Conservation (phyloP, 495 filamentous ascomycete genomes). For the Tuber borchii region DNA sequence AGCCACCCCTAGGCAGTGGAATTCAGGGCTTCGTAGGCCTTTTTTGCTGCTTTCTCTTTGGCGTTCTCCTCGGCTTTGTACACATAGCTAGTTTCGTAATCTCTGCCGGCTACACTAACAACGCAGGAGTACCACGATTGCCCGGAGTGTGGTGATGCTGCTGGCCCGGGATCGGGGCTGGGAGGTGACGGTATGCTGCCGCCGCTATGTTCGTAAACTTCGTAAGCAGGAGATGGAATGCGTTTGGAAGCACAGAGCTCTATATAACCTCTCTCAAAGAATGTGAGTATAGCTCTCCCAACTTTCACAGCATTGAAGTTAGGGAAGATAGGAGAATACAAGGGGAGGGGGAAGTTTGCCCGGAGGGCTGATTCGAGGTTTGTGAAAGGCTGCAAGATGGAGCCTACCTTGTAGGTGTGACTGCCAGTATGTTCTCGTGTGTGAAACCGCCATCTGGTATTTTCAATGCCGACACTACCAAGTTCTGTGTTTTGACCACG, state of each 20-base stretch:
- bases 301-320: constrained; percentile 15
- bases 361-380: constrained; percentile 15
- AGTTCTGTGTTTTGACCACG: constrained; percentile 31
- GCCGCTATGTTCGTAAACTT: constrained; percentile 41
- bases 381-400: constrained; percentile 33
- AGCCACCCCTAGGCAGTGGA: constrained; percentile 19
- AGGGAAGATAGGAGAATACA: constrained; percentile 16
- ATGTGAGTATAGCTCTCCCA: constrained; percentile 26
- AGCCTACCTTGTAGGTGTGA: constrained; percentile 41
- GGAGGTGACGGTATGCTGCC: constrained; percentile 40
- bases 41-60: constrained; percentile 40
- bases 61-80: constrained; percentile 41
- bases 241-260: constrained; percentile 36
- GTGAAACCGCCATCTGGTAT: constrained; percentile 39
- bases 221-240: constrained; percentile 36
- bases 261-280: constrained; percentile 18
- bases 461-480: constrained; percentile 34
- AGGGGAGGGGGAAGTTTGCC: constrained; percentile 25
- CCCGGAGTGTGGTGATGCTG: constrained; percentile 26
- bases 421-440: constrained; percentile 41
- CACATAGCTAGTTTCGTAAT: constrained; percentile 39
- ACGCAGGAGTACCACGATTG: constrained; percentile 41
- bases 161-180: constrained; percentile 29
- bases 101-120: constrained; percentile 36
- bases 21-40: constrained; percentile 39